Conservation (phyloP, 192 early-diverging fungal genomes). For the Umbelopsis isabellina region DNA sequence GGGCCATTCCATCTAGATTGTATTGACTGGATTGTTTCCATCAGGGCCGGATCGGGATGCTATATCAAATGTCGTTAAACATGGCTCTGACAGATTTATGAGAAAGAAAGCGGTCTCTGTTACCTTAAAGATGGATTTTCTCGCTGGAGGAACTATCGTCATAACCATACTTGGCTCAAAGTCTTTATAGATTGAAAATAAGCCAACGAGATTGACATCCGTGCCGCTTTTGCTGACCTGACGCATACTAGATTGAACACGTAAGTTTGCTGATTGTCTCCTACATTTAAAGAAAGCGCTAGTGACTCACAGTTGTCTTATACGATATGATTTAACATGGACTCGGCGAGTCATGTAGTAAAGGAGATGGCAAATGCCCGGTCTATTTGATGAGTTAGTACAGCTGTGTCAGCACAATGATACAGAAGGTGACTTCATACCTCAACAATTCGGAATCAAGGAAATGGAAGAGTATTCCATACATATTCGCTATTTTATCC, state of each 20-base stretch:
- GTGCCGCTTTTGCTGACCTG: slow-evolving; percentile 37
- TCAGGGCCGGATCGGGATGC: slow-evolving; percentile 44
- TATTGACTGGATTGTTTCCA: slow-evolving; percentile 31
- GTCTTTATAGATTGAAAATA: slow-evolving; percentile 51
- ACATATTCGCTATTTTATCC: slow-evolving; percentile 44
- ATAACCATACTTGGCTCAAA: slow-evolving; percentile 51
- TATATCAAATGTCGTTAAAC: background rate
- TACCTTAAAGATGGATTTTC: slow-evolving; percentile 43
- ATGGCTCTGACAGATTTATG: background rate
- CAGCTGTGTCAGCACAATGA: background rate
- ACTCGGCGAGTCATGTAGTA: slow-evolving; percentile 52
- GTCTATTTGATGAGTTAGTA: slow-evolving; percentile 29
- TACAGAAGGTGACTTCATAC: background rate
- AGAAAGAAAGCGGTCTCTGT: background rate
- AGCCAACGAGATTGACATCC: slow-evolving; percentile 47
- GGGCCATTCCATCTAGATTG: slow-evolving; percentile 41
- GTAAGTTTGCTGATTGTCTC: background rate
- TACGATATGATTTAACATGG: slow-evolving; percentile 55
- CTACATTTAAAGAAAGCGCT: background rate
- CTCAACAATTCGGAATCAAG: slow-evolving; percentile 5
- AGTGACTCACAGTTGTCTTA: slow-evolving; percentile 48
- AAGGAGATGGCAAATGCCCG: slow-evolving; percentile 49
- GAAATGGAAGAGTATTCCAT: slow-evolving; percentile 56
- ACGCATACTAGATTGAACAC: slow-evolving; percentile 37
- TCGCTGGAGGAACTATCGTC: slow-evolving; percentile 30